Evolutionary conservation across 192 early-diverging fungal species (phyloP), one percentile per base, ranked within the genome.

Genomic region (Pilobolus umbonatus): DNA sequence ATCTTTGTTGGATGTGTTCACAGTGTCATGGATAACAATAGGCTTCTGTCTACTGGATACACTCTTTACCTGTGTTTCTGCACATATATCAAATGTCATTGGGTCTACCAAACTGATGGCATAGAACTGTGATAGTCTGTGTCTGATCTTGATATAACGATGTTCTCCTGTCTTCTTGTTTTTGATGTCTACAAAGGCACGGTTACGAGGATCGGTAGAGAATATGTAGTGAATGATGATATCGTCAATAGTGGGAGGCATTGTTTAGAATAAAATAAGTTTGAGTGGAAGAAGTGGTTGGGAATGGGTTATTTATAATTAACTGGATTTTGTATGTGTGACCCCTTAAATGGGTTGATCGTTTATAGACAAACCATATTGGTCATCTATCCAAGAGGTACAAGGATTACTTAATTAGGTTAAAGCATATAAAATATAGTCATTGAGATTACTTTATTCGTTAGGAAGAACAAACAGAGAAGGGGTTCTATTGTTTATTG

Each of bases 31-130:
- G 21, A 61, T 22, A 17, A 43, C 34, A n/a, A 61, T 61, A 24
- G 51, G 39, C 24, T 61, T 61, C 8, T 26, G 30, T n/a, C 42
- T 54, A 31, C 28, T 24, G 8, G 60, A 14, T n/a, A 50, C 50
- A 3, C 38, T 49, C 26, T 50, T 50, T 30, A 51, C 50, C 39
- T 61, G 60, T 24, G 34, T 61, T 31, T 61, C 60, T 52, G 60
- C 51, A 19, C 48, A 29, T 5, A 61, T 50, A 22, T 50, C 38
- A 44, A 44, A 61, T 12, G 60, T 53, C 15, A 53, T 40, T 44
- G 60, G 60, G 15, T 53, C 49, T 30, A 61, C 51, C 17, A 61
- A 52, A 61, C 60, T 61, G 9, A 61, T 29, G 17, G 60, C 60
- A 53, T 61, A 61, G 7, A 61, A 40, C 19, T 53, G 52, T 10